These are phyloP conservation scores for Leptographium flavum DNA, from an alignment of 2,329 filamentous ascomycete genomes.

Conservation along the genomic window DNA sequence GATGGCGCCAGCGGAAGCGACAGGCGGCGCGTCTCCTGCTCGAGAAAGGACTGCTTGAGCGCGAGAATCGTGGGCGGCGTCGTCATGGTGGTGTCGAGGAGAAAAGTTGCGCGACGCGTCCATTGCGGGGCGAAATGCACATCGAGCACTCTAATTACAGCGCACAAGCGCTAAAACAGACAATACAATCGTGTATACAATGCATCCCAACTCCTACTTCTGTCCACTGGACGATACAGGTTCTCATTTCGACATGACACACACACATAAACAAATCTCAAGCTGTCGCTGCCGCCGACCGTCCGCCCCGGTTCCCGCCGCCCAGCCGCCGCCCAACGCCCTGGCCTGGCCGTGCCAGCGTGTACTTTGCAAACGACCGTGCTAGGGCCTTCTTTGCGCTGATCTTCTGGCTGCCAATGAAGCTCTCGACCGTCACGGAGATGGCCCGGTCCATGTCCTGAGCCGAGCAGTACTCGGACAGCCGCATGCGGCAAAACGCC, in stretches of 20 bases:
- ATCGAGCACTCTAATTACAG: no score
- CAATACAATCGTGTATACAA: no score
- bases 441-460: conserved; percentile 95
- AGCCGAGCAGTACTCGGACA: conserved; percentile 86
- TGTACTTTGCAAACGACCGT: conserved; percentile 92
- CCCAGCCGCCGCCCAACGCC: conserved; percentile 13
- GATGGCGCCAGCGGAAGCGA: conserved; percentile 44
- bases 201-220: no score
- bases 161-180: no score
- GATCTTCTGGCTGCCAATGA: conserved; percentile 91
- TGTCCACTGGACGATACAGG: no score
- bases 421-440: conserved; percentile 89
- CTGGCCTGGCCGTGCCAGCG: conserved; percentile 36
- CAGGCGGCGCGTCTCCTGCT: conserved; percentile 46
- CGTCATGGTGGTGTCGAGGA: conserved; percentile 2
- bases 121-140: no score
- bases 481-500: conserved; percentile 90
- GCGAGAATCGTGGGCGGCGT: conserved; percentile 40
- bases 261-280: background rate
- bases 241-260: no score
- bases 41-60: conserved; percentile 51
- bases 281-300: conserved; percentile 1
- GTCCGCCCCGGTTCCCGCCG: background rate
- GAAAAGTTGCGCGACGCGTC: no score
- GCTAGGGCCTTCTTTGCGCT: conserved; percentile 94